Conservation (phyloP, 164 flowering plant genomes). For the Kingdonia uniflora region DNA sequence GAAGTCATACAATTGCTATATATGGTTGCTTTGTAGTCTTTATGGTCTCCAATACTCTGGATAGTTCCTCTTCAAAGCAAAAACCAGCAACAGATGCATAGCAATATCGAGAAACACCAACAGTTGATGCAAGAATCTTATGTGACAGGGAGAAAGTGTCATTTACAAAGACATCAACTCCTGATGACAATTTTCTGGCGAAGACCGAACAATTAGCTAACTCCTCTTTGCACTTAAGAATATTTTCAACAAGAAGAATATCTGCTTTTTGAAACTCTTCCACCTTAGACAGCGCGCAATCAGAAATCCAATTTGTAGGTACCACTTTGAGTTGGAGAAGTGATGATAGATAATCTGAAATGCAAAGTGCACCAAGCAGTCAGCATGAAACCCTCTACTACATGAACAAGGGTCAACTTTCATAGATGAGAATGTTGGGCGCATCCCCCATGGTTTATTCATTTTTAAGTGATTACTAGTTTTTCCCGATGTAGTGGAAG, state of each 20-base stretch:
- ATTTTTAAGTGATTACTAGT: no score
- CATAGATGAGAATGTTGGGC: no score
- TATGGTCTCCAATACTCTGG: slow-evolving; percentile 32
- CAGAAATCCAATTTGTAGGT: slow-evolving; percentile 25
- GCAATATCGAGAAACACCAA: slow-evolving; percentile 65
- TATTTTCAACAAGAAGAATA: slow-evolving; percentile 57
- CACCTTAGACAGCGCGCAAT: slow-evolving; percentile 12
- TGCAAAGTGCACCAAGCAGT: slow-evolving; percentile 8
- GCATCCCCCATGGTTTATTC: no score
- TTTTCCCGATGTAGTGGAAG: no score
- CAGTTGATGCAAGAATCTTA: slow-evolving; percentile 79
- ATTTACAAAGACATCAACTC: slow-evolving; percentile 81
- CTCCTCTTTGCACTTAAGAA: slow-evolving; percentile 49
- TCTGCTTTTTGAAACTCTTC: slow-evolving; percentile 22
- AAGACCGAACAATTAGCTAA: slow-evolving; percentile 50
- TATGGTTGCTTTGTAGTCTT: slow-evolving; percentile 32
- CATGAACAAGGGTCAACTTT: no score
- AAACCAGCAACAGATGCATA: slow-evolving; percentile 67
- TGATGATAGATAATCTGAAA: slow-evolving; percentile 63
- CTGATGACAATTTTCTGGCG: slow-evolving; percentile 42
- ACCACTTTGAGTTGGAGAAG: slow-evolving; percentile 45
- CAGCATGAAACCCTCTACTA: no score
- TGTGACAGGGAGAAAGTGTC: slow-evolving; percentile 72
- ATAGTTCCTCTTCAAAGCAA: slow-evolving; percentile 54
- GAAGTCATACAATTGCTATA: slow-evolving; percentile 56